Evolutionary conservation across 768 basidiomycete genomes (phyloP).

Genomic region (Asterophora parasitica): DNA sequence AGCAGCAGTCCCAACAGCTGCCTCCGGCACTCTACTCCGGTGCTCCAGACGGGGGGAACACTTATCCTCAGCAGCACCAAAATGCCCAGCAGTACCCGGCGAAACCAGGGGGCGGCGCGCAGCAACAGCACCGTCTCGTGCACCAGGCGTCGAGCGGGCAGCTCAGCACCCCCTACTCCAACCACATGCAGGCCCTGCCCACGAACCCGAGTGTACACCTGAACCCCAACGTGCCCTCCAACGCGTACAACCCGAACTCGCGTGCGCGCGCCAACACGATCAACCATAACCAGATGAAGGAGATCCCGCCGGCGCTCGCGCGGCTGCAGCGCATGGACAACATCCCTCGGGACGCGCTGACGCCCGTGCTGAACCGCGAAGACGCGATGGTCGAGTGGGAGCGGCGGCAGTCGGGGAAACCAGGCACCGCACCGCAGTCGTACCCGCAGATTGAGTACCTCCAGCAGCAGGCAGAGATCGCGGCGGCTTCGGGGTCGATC

Average conservation of each 20-base stretch:
- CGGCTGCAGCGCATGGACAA: conserved; percentile 87
- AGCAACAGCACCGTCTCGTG: conserved; percentile 36
- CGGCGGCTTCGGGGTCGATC: conserved; percentile 54
- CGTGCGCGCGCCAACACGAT: conserved; percentile 89
- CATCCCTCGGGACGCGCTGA: conserved; percentile 83
- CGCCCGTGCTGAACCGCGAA: conserved; percentile 91
- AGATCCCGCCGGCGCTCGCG: conserved; percentile 91
- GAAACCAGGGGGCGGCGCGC: conserved; percentile 23
- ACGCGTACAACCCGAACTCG: conserved; percentile 63
- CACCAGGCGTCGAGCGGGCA: conserved; percentile 51
- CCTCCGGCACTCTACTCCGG: conserved; percentile 26
- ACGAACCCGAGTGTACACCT: conserved; percentile 31
- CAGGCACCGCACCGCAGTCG: conserved; percentile 56
- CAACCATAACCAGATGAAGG: conserved; percentile 83
- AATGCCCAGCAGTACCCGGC: conserved; percentile 31
- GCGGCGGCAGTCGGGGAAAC: conserved; percentile 73
- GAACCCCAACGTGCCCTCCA: conserved; percentile 54
- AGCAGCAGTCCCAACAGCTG: conserved; percentile 30
- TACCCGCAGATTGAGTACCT: conserved; percentile 90
- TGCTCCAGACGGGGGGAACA: conserved; percentile 26
- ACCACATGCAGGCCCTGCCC: conserved; percentile 26
- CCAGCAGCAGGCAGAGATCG: conserved; percentile 90
- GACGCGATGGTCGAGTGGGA: conserved; percentile 98
- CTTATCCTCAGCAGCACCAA: conserved; percentile 30
- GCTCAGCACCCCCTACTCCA: conserved; percentile 32